Conservation (phyloP, 768 basidiomycete species). For the Lactifluus echinatus region DNA sequence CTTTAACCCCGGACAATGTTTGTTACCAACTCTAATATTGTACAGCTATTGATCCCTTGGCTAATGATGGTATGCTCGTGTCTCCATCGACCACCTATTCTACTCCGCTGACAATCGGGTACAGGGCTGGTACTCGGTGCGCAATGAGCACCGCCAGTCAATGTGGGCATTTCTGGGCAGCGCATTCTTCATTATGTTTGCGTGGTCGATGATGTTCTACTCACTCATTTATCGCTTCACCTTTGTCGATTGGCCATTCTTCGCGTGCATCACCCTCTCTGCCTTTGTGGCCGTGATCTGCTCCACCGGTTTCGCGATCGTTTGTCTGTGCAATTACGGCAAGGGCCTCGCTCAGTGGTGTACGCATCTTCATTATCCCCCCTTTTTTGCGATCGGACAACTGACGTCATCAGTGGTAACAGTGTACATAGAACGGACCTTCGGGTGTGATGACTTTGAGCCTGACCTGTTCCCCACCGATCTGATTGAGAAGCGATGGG, state of each 20-base stretch:
- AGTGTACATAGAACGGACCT: slow-evolving; percentile 7
- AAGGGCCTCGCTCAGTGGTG: slow-evolving; percentile 48
- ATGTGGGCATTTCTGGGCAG: slow-evolving; percentile 39
- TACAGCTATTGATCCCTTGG: slow-evolving; percentile 43
- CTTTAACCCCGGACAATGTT: not conserved
- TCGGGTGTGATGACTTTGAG: slow-evolving; percentile 5
- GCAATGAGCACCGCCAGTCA: slow-evolving; percentile 34
- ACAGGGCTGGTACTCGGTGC: slow-evolving; percentile 49
- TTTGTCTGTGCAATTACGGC: slow-evolving; percentile 46
- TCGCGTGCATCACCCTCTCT: slow-evolving; percentile 36
- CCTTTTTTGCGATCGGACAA: not conserved
- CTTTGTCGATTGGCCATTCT: slow-evolving; percentile 39
- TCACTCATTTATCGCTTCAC: slow-evolving; percentile 27
- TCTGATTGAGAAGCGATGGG: slow-evolving; percentile 12
- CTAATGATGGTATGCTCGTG: slow-evolving; percentile 35
- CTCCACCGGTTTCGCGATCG: slow-evolving; percentile 37
- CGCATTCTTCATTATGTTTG: slow-evolving; percentile 29
- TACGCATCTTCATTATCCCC: slow-evolving; percentile 26
- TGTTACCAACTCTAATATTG: not conserved
- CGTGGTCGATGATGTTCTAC: slow-evolving; percentile 24
- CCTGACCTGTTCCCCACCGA: slow-evolving; percentile 9
- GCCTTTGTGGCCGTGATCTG: slow-evolving; percentile 33
- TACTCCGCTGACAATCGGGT: not conserved
- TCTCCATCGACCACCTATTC: not conserved
- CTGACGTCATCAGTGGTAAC: not conserved